Percentiles rank a stretch among this genome's conserved stretches.
phyloP scores from a whole-genome alignment of 768 basidiomycete genomes.

The Royoungia palumana region DNA sequence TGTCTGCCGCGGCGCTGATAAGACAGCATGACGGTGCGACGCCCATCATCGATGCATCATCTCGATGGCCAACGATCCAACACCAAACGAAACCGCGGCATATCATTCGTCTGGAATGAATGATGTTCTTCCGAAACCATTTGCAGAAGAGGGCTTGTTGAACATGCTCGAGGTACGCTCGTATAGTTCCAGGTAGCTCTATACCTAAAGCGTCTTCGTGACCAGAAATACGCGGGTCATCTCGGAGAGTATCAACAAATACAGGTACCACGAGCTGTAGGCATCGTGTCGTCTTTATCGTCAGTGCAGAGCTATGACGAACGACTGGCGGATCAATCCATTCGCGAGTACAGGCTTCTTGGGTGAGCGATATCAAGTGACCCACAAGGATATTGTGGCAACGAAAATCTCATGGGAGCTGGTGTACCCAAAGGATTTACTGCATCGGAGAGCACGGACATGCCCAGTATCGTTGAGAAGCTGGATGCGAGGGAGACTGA shows the following conservation, averaged over 20 bases:
- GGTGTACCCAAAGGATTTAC: constrained; percentile 29
- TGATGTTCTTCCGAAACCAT: constrained; percentile 92
- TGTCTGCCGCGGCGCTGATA: constrained; percentile 88
- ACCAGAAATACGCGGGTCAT: constrained; percentile 81
- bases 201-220: background rate
- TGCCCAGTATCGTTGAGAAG: no score
- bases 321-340: constrained; percentile 70
- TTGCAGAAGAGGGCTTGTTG: constrained; percentile 88
- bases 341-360: constrained; percentile 84
- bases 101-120: constrained; percentile 82
- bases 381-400: constrained; percentile 70
- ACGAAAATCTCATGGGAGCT: constrained; percentile 53
- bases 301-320: constrained; percentile 31
- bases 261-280: constrained; percentile 52
- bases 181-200: background rate
- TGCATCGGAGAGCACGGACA: constrained; percentile 15
- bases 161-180: constrained; percentile 81
- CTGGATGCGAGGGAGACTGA: no score
- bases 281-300: constrained; percentile 26
- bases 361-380: constrained; percentile 82
- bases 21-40: constrained; percentile 93
- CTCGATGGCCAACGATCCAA: constrained; percentile 95
- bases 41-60: no score
- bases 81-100: constrained; percentile 88
- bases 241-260: constrained; percentile 83